Evolutionary conservation across 257 asterid species (phyloP).

Genomic region (Solanum bukasovii): DNA sequence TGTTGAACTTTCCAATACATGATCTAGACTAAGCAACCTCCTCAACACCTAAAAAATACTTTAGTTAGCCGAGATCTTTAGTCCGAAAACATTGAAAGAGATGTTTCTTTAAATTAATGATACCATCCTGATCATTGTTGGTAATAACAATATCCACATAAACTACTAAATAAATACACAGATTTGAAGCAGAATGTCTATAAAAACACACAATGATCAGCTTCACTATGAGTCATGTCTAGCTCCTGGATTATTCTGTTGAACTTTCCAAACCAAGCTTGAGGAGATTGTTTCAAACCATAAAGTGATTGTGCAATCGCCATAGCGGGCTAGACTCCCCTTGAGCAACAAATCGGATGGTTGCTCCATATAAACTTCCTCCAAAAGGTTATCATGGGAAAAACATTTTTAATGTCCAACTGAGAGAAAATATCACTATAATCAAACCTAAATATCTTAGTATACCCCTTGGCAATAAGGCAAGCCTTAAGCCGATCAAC

Average conservation of each 20-base stretch:
- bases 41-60: not conserved
- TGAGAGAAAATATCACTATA: not conserved
- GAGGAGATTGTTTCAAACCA: not conserved
- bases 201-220: not conserved
- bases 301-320: not conserved
- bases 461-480: not conserved
- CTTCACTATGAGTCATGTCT: not conserved
- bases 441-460: not conserved
- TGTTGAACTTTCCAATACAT: not conserved
- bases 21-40: not conserved
- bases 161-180: not conserved
- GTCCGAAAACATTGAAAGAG: not conserved
- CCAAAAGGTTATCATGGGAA: not conserved
- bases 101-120: not conserved
- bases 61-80: not conserved
- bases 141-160: not conserved
- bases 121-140: not conserved
- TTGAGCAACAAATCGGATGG: not conserved
- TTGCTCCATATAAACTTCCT: not conserved
- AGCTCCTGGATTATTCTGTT: not conserved
- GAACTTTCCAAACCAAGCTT: not conserved
- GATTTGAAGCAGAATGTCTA: not conserved
- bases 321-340: not conserved
- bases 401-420: not conserved
- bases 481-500: not conserved